Percentiles rank a stretch among this genome's conserved stretches.
These are phyloP conservation scores for Fusarium zealandicum DNA, from an alignment of 2,329 filamentous ascomycete genomes.

Conservation along the genomic window DNA sequence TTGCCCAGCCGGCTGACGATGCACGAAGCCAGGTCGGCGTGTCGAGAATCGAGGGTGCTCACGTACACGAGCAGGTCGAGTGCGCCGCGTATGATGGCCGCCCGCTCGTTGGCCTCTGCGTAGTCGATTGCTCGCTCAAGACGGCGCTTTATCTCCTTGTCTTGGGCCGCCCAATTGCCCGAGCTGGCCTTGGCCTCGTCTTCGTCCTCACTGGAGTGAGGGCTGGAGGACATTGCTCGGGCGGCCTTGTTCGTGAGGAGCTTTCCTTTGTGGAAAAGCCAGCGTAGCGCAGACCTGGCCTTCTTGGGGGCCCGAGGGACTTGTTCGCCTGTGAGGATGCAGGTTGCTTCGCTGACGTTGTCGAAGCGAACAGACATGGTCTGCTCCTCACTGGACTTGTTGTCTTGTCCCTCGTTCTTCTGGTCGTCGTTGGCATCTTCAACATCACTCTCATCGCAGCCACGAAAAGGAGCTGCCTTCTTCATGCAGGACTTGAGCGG, in stretches of 20 bases:
- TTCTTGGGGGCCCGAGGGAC: background rate
- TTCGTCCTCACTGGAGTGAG: background rate
- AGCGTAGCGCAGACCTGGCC: background rate
- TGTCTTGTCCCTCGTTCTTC: background rate
- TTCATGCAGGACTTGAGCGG: conserved; percentile 7
- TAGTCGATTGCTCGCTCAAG: background rate
- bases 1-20: background rate
- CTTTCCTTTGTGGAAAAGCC: background rate
- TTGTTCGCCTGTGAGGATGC: background rate
- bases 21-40: background rate
- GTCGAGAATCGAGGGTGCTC: background rate
- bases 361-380: background rate
- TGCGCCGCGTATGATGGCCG: conserved; percentile 1
- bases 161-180: background rate
- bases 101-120: background rate
- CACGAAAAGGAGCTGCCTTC: background rate
- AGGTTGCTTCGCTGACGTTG: background rate
- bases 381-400: background rate
- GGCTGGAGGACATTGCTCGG: background rate
- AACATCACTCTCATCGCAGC: background rate
- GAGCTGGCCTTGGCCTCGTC: background rate
- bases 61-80: conserved; percentile 16
- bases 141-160: background rate
- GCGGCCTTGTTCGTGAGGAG: background rate
- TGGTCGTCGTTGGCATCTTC: background rate